Evolutionary conservation across 1,284 basidiomycete genomes (phyloP), one percentile per base, ranked within the genome.

Genomic region (Malassezia arunalokei): DNA sequence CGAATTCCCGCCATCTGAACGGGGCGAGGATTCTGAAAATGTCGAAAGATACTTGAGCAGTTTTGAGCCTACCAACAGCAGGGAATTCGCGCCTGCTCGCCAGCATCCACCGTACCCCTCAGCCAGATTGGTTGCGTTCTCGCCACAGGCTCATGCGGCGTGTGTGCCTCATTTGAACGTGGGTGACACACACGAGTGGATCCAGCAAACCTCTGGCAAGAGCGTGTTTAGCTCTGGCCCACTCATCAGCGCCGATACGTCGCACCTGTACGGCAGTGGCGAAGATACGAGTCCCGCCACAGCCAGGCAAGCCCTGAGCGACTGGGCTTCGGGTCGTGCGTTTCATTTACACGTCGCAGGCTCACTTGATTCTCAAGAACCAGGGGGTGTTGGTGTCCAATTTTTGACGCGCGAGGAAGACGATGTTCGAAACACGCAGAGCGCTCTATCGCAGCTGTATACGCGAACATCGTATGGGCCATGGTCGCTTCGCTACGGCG

Each of bases 121-220:
- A 3, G 66, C 65, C 12, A 57, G 68, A 5, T 58, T 95, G 9
- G 78, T 96, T 14, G 77, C 75, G 6, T 53, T 80, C 11, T 83
- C 87, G 0, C 78, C 81, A 47, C 78, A 79, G 3, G 82, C 83
- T 6, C 68, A 87, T 40, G 73, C 78, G 14, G 87, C 89, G 56
- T 85, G 83, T 64, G 71, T 96, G 11, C 91, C 92, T 0, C 81
- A 84, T 54, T 78, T 98, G 32, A 85, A 91, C 52, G 81, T 90
- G 2, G 91, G 89, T 8, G 86, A 94, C 66, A 81, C 84, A 0
- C 81, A 85, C 60, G 76, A 77, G 0, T 67, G 80, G 31, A 76
- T 88, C 8, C 81, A 83, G 28, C 69, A 71, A 58, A 7, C 57
- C 54, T 43, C 72, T 76, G 29, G 75, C 75, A 60, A 61, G 3